Conservation (phyloP, 2,329 filamentous ascomycete genomes). For the Ophiobolus disseminans region DNA sequence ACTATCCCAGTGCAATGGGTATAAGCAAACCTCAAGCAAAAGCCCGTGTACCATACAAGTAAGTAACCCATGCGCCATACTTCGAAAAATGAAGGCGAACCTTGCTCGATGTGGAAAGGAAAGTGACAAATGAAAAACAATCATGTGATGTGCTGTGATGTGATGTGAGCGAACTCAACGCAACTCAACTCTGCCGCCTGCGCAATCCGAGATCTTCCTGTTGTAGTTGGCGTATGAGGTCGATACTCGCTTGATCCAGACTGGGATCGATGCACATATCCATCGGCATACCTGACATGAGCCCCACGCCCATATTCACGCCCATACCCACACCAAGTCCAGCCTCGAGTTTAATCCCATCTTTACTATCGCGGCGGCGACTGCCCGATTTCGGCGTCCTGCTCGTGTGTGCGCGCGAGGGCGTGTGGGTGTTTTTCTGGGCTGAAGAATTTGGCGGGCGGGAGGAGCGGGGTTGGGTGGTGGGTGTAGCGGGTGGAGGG, state of each 20-base stretch:
- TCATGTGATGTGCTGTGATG: background rate
- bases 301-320: constrained; percentile 22
- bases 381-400: constrained; percentile 38
- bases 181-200: constrained; percentile 35
- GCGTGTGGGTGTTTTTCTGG: constrained; percentile 33
- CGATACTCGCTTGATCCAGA: constrained; percentile 33
- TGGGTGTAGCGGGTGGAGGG: constrained; percentile 25
- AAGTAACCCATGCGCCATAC: constrained; percentile 1
- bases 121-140: no score
- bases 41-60: background rate
- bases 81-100: no score
- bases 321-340: constrained; percentile 18
- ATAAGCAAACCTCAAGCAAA: constrained; percentile 24
- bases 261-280: constrained; percentile 34
- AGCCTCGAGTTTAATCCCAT: constrained; percentile 37
- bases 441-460: constrained; percentile 18
- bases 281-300: no score
- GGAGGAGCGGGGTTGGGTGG: constrained; percentile 8
- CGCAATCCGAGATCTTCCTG: constrained; percentile 41
- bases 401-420: constrained; percentile 22
- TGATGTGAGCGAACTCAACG: constrained; percentile 6
- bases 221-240: constrained; percentile 41
- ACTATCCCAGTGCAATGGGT: constrained; percentile 35
- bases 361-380: constrained; percentile 25
- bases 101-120: no score